Evolutionary conservation across 257 asterid species (phyloP).

Genomic region (Lycium ferocissimum): DNA sequence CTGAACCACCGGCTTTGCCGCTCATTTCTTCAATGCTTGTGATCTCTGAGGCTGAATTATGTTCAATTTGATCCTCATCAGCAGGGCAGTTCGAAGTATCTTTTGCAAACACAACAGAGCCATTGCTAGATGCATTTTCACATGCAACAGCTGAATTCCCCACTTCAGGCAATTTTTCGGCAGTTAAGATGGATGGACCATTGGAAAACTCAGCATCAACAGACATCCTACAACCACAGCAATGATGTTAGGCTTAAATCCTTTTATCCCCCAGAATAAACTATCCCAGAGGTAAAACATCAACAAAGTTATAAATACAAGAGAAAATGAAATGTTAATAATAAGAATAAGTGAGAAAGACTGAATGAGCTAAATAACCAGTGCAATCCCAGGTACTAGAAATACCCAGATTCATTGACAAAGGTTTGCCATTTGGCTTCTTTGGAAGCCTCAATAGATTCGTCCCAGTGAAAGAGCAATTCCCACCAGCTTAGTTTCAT

Average conservation of each 20-base stretch:
- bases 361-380: constrained; percentile 9
- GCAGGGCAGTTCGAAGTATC: not conserved
- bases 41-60: constrained; percentile 4
- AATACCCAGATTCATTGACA: not conserved
- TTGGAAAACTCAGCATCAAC: constrained; percentile 26
- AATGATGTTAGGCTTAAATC: constrained; percentile 23
- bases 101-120: not conserved
- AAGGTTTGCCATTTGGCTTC: constrained; percentile 10
- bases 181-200: constrained; percentile 9
- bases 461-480: not conserved
- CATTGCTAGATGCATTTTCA: constrained; percentile 7
- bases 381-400: not conserved
- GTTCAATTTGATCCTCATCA: constrained; percentile 21
- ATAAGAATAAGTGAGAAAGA: constrained; percentile 1
- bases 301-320: not conserved
- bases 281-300: constrained; percentile 9
- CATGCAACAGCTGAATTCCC: not conserved
- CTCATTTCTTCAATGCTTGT: constrained; percentile 5
- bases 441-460: not conserved
- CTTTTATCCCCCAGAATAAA: not conserved
- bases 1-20: not conserved
- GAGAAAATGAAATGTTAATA: not conserved
- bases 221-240: constrained; percentile 31
- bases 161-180: not conserved
- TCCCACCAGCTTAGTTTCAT: not conserved